These are phyloP conservation scores for Ophiostoma sp. DNA, from an alignment of 2,329 filamentous ascomycete genomes.

Conservation along the genomic window DNA sequence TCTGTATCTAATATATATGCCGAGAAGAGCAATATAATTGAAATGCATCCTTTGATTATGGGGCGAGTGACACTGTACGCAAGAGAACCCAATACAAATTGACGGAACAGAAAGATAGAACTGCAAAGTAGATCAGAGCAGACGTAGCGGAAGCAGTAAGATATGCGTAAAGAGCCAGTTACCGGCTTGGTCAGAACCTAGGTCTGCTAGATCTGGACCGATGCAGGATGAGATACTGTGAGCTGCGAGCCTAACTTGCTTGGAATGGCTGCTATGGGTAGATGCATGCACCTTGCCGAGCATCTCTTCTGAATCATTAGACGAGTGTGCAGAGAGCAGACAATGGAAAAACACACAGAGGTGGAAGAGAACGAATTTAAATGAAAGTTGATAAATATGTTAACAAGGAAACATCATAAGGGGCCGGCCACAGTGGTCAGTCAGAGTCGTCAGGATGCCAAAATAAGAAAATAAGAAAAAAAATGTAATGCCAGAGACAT, in stretches of 20 bases:
- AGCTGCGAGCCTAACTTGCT: neutral
- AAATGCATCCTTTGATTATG: conserved; percentile 1
- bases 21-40: neutral
- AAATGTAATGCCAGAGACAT: neutral
- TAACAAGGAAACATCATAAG: conserved; percentile 15
- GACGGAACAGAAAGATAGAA: neutral
- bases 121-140: neutral
- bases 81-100: neutral
- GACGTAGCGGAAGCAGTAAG: neutral
- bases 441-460: conserved; percentile 20
- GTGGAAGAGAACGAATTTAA: neutral
- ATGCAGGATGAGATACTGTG: neutral
- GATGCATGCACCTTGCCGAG: neutral
- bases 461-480: conserved; percentile 19
- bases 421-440: conserved; percentile 4
- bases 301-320: neutral
- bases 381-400: conserved; percentile 6
- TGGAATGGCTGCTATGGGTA: neutral
- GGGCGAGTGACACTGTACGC: neutral
- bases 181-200: no score
- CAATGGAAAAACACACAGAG: neutral
- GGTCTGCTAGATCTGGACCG: no score
- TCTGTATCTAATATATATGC: neutral
- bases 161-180: neutral
- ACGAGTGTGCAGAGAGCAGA: no score